These are phyloP conservation scores for Trametes elegans DNA, from an alignment of 768 basidiomycete genomes.

Conservation along the genomic window DNA sequence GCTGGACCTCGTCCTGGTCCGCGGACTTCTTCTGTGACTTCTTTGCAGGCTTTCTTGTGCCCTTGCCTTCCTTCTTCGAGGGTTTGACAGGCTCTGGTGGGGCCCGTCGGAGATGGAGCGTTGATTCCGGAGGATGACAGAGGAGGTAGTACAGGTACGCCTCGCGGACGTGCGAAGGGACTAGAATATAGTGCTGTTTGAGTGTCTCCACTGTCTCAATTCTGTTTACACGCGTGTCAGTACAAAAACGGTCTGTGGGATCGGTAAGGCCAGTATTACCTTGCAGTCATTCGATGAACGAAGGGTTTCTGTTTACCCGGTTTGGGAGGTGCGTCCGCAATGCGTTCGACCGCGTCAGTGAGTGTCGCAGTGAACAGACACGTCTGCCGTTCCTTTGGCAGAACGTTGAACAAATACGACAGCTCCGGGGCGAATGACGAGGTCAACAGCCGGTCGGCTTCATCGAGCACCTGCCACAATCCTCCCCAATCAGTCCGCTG, in stretches of 20 bases:
- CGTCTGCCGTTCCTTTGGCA: constrained; percentile 90
- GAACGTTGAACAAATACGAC: constrained; percentile 65
- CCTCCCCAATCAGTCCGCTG: not conserved
- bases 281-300: constrained; percentile 72
- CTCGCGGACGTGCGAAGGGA: constrained; percentile 94
- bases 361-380: constrained; percentile 96
- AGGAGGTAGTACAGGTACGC: constrained; percentile 88
- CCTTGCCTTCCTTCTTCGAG: constrained; percentile 27
- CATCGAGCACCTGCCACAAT: constrained; percentile 79
- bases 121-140: constrained; percentile 83
- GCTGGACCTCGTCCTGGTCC: constrained; percentile 52
- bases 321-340: constrained; percentile 70
- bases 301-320: constrained; percentile 86
- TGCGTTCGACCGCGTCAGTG: constrained; percentile 77
- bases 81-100: constrained; percentile 51
- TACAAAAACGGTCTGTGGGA: not conserved
- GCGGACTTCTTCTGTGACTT: constrained; percentile 30
- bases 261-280: constrained; percentile 47
- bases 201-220: constrained; percentile 87
- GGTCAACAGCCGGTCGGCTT: constrained; percentile 91
- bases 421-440: constrained; percentile 88
- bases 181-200: constrained; percentile 86
- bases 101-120: constrained; percentile 60
- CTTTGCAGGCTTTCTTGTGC: constrained; percentile 31
- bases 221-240: constrained; percentile 38